Evolutionary conservation across 345 rosid genomes (phyloP).

Genomic region (Citrus unshiu): DNA sequence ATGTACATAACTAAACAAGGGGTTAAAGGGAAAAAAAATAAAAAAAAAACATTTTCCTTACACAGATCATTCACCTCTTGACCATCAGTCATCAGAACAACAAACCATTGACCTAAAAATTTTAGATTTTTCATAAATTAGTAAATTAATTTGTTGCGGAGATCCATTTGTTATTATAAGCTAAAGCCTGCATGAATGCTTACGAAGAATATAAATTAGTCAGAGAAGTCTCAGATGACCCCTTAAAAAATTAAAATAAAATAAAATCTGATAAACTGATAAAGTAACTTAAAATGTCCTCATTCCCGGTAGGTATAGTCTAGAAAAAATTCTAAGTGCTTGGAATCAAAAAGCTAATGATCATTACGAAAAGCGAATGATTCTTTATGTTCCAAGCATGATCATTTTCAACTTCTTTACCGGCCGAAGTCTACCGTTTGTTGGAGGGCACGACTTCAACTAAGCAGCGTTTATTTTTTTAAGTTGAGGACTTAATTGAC

Average conservation of each 20-base stretch:
- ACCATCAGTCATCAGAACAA: background rate
- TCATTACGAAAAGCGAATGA: background rate
- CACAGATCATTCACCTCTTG: background rate
- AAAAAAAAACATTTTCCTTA: background rate
- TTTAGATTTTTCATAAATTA: background rate
- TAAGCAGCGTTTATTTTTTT: no score
- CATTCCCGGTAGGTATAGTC: conserved; percentile 2
- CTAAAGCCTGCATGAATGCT: no score
- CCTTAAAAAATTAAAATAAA: no score
- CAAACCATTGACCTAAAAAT: background rate
- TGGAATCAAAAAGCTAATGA: background rate
- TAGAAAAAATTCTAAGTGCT: background rate
- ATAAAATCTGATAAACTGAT: no score
- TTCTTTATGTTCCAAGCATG: background rate
- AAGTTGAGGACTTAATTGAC: no score
- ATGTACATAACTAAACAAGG: no score
- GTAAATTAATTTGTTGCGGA: background rate
- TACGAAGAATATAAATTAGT: no score
- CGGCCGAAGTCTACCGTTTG: background rate
- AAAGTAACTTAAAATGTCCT: background rate
- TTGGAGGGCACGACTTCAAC: background rate
- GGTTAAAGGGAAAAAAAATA: no score
- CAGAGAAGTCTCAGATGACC: background rate
- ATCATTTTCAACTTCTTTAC: background rate
- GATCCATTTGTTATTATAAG: no score